A percentile compares a stretch with the other conserved stretches of the same genome.
Conservation (phyloP, 768 basidiomycete species). For the Russula ochroleuca region DNA sequence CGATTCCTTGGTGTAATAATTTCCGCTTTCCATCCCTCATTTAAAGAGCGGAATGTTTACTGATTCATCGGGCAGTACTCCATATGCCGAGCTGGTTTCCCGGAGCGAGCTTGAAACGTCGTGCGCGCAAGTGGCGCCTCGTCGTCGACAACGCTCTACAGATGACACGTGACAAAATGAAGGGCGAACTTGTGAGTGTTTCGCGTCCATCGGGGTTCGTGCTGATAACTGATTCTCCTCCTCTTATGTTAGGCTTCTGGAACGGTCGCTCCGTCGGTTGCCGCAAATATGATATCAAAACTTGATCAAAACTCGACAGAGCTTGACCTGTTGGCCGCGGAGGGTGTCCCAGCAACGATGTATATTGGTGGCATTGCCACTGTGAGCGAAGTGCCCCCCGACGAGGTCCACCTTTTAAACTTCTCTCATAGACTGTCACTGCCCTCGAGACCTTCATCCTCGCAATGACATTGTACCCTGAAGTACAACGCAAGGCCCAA, state of each 20-base stretch:
- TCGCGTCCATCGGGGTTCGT: background rate
- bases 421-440: background rate
- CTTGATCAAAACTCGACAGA: background rate
- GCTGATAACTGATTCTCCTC: background rate
- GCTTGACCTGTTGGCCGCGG: background rate
- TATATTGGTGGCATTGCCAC: background rate
- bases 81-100: slow-evolving; percentile 32
- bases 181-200: background rate
- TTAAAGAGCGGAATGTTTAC: background rate
- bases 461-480: background rate
- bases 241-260: background rate
- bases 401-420: background rate
- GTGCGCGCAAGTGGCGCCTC: background rate
- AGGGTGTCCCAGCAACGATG: background rate
- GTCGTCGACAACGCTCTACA: background rate
- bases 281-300: slow-evolving; percentile 3
- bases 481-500: background rate
- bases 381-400: background rate
- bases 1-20: slow-evolving; percentile 33
- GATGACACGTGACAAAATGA: background rate
- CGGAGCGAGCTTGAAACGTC: slow-evolving; percentile 29
- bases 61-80: slow-evolving; percentile 17
- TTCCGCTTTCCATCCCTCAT: background rate
- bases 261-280: background rate
- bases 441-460: background rate